Base-by-base conservation (phyloP, 306 rosid genomes). In the Psophocarpus tetragonolobus region DNA sequence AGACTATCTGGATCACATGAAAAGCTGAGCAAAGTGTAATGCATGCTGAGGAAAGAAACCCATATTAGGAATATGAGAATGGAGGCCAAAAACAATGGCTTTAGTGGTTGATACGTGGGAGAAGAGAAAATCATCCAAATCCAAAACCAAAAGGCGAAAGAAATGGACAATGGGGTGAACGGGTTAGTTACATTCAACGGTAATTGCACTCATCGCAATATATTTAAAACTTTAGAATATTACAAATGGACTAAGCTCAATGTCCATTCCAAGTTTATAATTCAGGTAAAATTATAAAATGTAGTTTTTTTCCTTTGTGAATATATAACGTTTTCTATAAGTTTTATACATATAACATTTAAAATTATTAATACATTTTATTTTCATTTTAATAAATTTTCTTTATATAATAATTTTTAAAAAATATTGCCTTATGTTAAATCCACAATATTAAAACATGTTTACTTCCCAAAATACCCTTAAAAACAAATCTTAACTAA, bases 141-240 rank as follows among this genome's bases (percentile, higher is more conserved):
- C 15, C 18, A 48, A 56, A 80, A 73, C 73, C 79, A 81, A 56
- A 74, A 67, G 76, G 84, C 85, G 87, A 72, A 86, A 82, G 83
- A 84, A 74, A 79, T 69, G 84, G 82, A 73, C 81, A 78, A 84
- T 65, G 82, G 78, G 14, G 54, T 82, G 71, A 69, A 65, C 69
- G 68, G 17, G 84, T 69, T 47, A 8, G 73, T 74, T 87, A 75
- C 83, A 76, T 85, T 74, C 71, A 74, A 79, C 74, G 32, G 70
- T 39, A 73, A 29, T 64, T 69, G 42, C 29, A 53, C 64, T 80
- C 65, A 12, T 42, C 75, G 1, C 32, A 9, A 54, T 8, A 8
- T 1, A 20, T 20, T 20, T 11, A 66, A 45, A 70, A 50, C 64
- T 64, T 39, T 65, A 64, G 2, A 33, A 13, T 4, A 57, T 51